These are phyloP conservation scores for Phytopythium oedochilum DNA, from an alignment of 352 stramenopile genomes.

Conservation along the genomic window DNA sequence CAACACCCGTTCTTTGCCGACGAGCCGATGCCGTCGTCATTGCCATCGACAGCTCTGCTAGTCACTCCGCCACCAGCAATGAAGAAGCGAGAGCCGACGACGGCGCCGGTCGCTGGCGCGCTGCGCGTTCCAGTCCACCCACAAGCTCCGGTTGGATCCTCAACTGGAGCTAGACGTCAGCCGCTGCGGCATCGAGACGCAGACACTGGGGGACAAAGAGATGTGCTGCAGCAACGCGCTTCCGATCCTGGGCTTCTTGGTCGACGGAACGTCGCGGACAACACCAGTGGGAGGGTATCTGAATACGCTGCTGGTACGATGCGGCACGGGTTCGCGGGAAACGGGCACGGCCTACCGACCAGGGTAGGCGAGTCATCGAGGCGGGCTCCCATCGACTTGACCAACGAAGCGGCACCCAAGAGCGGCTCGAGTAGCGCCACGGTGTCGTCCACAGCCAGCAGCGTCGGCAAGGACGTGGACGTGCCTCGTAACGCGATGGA, in stretches of 20 bases:
- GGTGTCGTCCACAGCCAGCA: background rate
- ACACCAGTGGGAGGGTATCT: background rate
- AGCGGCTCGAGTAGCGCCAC: slow-evolving; percentile 2
- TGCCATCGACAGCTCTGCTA: slow-evolving; percentile 61
- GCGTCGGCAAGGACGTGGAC: slow-evolving; percentile 1
- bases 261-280: background rate
- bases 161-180: slow-evolving; percentile 20
- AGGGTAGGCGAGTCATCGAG: background rate
- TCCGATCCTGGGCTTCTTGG: slow-evolving; percentile 20
- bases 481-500: slow-evolving; percentile 38
- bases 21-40: slow-evolving; percentile 39
- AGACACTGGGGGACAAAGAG: slow-evolving; percentile 8
- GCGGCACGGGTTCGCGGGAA: background rate
- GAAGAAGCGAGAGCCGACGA: slow-evolving; percentile 6
- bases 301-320: background rate
- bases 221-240: slow-evolving; percentile 15
- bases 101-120: background rate
- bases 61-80: slow-evolving; percentile 70
- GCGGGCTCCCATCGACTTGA: background rate
- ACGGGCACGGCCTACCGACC: background rate
- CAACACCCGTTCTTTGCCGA: slow-evolving; percentile 74
- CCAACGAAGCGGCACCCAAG: slow-evolving; percentile 1
- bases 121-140: slow-evolving; percentile 14
- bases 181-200: slow-evolving; percentile 30
- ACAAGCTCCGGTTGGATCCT: slow-evolving; percentile 14